Base-by-base conservation (phyloP, 768 basidiomycete genomes). In the Dacryopinax spathularia region DNA sequence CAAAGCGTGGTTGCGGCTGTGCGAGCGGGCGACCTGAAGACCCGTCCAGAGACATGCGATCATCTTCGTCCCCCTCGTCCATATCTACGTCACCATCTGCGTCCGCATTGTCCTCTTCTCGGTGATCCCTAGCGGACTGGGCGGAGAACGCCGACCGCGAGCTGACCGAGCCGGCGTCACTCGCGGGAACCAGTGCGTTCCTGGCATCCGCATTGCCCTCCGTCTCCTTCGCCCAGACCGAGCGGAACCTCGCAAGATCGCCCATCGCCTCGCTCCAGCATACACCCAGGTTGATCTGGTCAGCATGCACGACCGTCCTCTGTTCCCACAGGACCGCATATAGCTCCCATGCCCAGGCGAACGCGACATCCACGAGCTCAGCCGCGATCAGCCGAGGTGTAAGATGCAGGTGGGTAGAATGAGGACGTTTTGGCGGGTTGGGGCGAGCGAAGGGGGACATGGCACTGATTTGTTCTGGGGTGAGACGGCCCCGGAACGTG, bases 251-350 rank as follows among this genome's bases (percentile, higher is more conserved):
- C 0, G 96, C 92, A 33, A 99, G 81, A 74, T 99, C 96, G 25
- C 96, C 96, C 16, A 99, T 84, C 2, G 94, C 91, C 73, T 99
- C 96, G 61, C 98, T 82, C 96, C 96, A 99, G 43, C 43, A 44
- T 9, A 44, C 43, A 20, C 43, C 22, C 9, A 44, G 43, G 18
- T 86, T 85, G 0, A 78, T 79, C 9, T 81, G 83, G 71, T 96
- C 88, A 20, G 25, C 43, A 44, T 44, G 43, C 13, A 44, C 43
- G 43, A 44, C 25, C 10, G 43, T 44, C 10, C 43, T 9, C 43
- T 44, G 43, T 70, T 97, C 95, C 60, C 92, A 78, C 1, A 98
- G 81, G 36, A 86, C 84, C 0, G 92, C 87, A 76, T 98, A 98
- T 70, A 94, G 95, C 0, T 85, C 85, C 75, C 98, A 99, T 0